A percentile compares a stretch with the other conserved stretches of the same genome.
Evolutionary conservation across 202 grass and related monocot genomes (phyloP).

Genomic region (Musa balbisiana): DNA sequence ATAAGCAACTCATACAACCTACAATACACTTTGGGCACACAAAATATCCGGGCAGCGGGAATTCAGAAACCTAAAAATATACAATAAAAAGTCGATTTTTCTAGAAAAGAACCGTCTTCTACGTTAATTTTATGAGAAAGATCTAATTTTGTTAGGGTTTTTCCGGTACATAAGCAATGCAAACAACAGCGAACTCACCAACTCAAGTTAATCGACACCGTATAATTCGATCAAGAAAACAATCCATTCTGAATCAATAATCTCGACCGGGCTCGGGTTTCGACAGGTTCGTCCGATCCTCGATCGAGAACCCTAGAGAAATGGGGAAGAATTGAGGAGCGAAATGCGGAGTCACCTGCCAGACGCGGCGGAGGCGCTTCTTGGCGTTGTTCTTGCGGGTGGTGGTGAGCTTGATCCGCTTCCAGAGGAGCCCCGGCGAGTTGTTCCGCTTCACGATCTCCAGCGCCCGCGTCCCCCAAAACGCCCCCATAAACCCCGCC

Average conservation of each 20-base stretch:
- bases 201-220: neutral
- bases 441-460: constrained; percentile 76
- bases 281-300: neutral
- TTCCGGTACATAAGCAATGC: neutral
- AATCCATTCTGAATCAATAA: neutral
- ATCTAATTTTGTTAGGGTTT: neutral
- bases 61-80: neutral
- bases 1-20: neutral
- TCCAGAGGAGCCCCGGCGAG: constrained; percentile 64
- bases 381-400: constrained; percentile 91
- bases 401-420: constrained; percentile 85
- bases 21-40: neutral
- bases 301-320: neutral
- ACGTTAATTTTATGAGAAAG: neutral
- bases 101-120: neutral
- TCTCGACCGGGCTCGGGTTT: neutral
- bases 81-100: neutral
- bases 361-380: constrained; percentile 75
- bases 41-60: neutral
- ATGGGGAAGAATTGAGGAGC: neutral
- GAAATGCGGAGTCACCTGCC: constrained; percentile 47
- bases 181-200: neutral
- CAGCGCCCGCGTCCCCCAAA: constrained; percentile 76
- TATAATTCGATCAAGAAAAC: neutral
- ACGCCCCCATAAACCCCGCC: constrained; percentile 29